These are phyloP conservation scores for Sporisorium iseilematis-ciliati DNA, from an alignment of 1,284 basidiomycete species.

Conservation along the genomic window DNA sequence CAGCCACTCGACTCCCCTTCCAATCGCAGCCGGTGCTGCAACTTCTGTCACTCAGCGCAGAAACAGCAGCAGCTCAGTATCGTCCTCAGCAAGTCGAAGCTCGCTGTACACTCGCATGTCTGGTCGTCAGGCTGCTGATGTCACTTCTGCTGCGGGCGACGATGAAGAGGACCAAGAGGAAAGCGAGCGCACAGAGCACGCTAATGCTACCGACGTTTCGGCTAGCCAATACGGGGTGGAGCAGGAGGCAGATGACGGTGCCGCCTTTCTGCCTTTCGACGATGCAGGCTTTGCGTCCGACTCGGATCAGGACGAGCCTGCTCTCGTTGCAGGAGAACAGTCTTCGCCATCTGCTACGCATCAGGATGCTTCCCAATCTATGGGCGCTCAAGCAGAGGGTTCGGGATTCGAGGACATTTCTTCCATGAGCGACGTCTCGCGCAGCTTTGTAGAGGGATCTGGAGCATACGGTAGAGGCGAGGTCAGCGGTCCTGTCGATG, in stretches of 20 bases:
- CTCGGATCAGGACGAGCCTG: slow-evolving; percentile 27
- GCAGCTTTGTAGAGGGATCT: slow-evolving; percentile 26
- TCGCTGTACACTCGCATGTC: slow-evolving; percentile 37
- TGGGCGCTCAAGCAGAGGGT: neutral
- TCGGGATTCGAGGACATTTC: slow-evolving; percentile 8
- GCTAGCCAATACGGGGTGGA: neutral
- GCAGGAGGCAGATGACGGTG: slow-evolving; percentile 6
- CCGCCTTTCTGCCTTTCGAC: slow-evolving; percentile 15
- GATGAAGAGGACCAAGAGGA: slow-evolving; percentile 10
- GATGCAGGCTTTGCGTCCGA: slow-evolving; percentile 35
- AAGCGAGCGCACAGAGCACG: slow-evolving; percentile 1
- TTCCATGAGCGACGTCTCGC: slow-evolving; percentile 26
- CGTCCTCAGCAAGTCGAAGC: slow-evolving; percentile 11
- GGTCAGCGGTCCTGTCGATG: slow-evolving; percentile 9
- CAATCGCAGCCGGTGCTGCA: slow-evolving; percentile 4
- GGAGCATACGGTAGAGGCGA: neutral
- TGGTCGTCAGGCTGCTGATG: slow-evolving; percentile 12
- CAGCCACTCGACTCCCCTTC: slow-evolving; percentile 31
- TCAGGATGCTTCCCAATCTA: neutral
- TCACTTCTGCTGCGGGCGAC: neutral
- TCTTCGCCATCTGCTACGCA: neutral
- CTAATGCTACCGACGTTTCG: neutral
- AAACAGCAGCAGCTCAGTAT: slow-evolving; percentile 12
- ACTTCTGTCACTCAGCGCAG: slow-evolving; percentile 5
- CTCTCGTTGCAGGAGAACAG: neutral